Evolutionary conservation across 176 grass and related monocot genomes (phyloP).

Genomic region (Cymbopogon citratus): DNA sequence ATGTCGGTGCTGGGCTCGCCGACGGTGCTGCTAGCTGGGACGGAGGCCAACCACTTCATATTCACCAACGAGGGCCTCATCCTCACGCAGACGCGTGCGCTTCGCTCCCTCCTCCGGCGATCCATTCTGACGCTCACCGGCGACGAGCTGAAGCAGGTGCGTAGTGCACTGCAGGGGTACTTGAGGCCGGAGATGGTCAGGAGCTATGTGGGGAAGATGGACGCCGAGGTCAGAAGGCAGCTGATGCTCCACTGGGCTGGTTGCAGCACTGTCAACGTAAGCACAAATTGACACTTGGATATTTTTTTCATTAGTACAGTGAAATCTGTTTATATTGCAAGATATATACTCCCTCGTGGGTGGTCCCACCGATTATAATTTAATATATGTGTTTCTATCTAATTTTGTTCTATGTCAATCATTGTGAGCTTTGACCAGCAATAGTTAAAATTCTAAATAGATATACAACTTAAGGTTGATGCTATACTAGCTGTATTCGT

Average conservation of each 20-base stretch:
- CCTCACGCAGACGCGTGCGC: slow-evolving; percentile 27
- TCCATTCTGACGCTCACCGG: slow-evolving; percentile 32
- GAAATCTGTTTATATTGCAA: background rate
- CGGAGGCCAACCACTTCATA: slow-evolving; percentile 37
- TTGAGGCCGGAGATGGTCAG: slow-evolving; percentile 38
- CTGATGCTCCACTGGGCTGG: slow-evolving; percentile 32
- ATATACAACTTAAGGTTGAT: background rate
- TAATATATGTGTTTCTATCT: too few species aligned
- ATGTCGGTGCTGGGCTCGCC: slow-evolving; percentile 33
- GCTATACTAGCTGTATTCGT: background rate
- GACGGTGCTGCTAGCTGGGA: slow-evolving; percentile 31
- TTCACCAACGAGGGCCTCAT: slow-evolving; percentile 25
- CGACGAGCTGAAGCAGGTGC: slow-evolving; percentile 30
- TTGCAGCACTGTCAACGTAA: slow-evolving; percentile 18
- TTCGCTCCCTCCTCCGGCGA: slow-evolving; percentile 16
- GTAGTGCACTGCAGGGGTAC: slow-evolving; percentile 10
- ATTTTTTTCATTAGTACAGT: background rate
- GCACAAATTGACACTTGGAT: background rate
- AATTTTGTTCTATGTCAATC: too few species aligned
- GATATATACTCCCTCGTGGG: too few species aligned
- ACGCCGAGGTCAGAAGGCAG: slow-evolving; percentile 30
- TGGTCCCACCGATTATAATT: too few species aligned
- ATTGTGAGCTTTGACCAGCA: background rate
- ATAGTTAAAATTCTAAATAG: background rate
- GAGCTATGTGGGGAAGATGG: slow-evolving; percentile 28